Conservation (phyloP, 805 yeast species). For the Yarrowia sp. region DNA sequence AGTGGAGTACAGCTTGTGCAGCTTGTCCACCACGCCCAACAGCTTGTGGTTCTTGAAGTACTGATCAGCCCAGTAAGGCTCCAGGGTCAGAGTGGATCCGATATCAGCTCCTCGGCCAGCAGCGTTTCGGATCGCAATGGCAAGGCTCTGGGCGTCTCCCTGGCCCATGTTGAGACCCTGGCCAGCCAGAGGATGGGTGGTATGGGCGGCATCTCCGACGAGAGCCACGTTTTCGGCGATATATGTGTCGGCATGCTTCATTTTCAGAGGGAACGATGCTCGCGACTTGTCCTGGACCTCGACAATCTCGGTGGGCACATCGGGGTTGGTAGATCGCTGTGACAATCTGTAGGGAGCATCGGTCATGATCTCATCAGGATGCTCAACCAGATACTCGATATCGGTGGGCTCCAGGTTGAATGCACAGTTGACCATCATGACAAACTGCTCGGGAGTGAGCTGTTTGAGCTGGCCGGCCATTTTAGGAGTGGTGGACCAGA, state of each 20-base stretch:
- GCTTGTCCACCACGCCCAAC: conserved; percentile 85
- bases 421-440: conserved; percentile 78
- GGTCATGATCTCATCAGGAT: conserved; percentile 47
- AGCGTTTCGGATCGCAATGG: conserved; percentile 67
- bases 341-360: conserved; percentile 54
- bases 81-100: conserved; percentile 76
- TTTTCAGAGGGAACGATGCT: conserved; percentile 83
- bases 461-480: conserved; percentile 60
- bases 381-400: conserved; percentile 61
- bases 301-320: conserved; percentile 66
- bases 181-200: conserved; percentile 96
- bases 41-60: conserved; percentile 76
- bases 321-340: conserved; percentile 61
- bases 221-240: conserved; percentile 80
- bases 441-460: conserved; percentile 60
- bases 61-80: conserved; percentile 81
- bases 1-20: conserved; percentile 81
- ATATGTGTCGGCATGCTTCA: conserved; percentile 89
- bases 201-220: conserved; percentile 98
- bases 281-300: conserved; percentile 62
- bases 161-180: conserved; percentile 99
- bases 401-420: conserved; percentile 77
- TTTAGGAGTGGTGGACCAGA: conserved; percentile 87
- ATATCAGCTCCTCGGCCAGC: conserved; percentile 79
- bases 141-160: conserved; percentile 75